Evolutionary conservation across 2,329 filamentous ascomycete genomes (phyloP), one percentile per base, ranked within the genome.

Genomic region (Fusarium goolgardi): DNA sequence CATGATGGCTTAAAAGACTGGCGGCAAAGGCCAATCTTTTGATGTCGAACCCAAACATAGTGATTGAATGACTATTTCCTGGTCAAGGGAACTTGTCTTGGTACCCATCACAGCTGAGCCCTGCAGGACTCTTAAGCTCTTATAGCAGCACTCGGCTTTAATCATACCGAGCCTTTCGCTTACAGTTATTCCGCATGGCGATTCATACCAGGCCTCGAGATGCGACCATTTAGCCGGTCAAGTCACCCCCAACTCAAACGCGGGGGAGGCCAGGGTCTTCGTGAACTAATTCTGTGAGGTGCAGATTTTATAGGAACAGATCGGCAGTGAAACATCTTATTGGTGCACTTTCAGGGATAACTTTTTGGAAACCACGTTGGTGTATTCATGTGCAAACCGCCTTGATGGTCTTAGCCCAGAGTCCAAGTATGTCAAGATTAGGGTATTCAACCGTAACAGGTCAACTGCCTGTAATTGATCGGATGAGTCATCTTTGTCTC

Each of bases 201-300:
- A 15, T 41, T 37, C 27, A 9, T 13, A 7, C 10, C 13, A 16
- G 5, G 16, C 34, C n/a, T 49, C 34, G 59, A 40, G 54, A 65
- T 44, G 49, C 40, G 39, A 49, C 41, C 54, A 68, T 65, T 54
- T 50, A 53, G 34, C 64, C 64, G 61, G n/a, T 1, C 5, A 11
- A 31, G 16, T 29, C 20, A 25, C 15, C 50, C 43, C 16, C n/a
- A 3, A 11, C 6, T 20, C n/a, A 35, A 51, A 51, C 59, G 60
- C 60, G 60, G 60, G 60, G 60, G 63, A 63, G 40, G 41, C 59
- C 51, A 31, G 60, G 60, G 11, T 58, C 16, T 18, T 3, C 6
- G 4, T 13, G 49, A 23, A 18, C 16, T 8, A 20, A 50, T 5
- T 7, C 15, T 15, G 27, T n/a, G 25, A 63, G 49, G 11, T 23